Base-by-base conservation (phyloP, 106 monocot genomes). In the Allium fistulosum region DNA sequence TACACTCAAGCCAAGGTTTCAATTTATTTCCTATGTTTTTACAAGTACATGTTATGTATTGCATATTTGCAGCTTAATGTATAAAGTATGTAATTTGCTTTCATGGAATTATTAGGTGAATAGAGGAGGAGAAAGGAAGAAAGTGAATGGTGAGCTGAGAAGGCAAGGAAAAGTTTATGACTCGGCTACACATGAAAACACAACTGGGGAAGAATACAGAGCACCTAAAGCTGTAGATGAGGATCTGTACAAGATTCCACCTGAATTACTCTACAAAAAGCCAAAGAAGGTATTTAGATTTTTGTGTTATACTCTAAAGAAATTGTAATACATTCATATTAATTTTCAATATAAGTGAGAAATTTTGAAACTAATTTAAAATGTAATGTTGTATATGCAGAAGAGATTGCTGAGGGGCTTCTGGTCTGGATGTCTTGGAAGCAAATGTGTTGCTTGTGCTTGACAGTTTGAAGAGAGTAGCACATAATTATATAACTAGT, bases 211-310 rank as follows among this genome's bases (percentile, higher is more conserved):
- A 55, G 13, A 11, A 55, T 12, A 55, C 9, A 63, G 22, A 26
- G 51, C 28, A 10, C 47, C 73, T 14, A 81, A 73, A 47, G 73
- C 81, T 66, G 80, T 76, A 4, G 80, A 80, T 67, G 80, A 80
- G 62, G 80, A 80, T 62, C 57, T 80, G 62, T 80, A 80, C 67
- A 80, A 80, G 71, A 76, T 80, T 51, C 80, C 80, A 0, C 80
- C 75, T 5, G 80, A 80, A 49, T 62, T 80, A 17, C 71, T 80
- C 67, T 72, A 63, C 57, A 65, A 67, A 50, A 76, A 80, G 67
- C 61, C 80, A 10, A 68, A 76, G 53, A 76, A 26, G 71, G 80
- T 80, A 59, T 59, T 17, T 59, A 12, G 53, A 2, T 15, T 55
- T 8, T 4, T 37, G 37, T 5, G 2, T 2, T 37, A 37, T 37